Evolutionary conservation across 2,329 filamentous ascomycete species (phyloP).

Genomic region (Phyllosticta citrichinensis): DNA sequence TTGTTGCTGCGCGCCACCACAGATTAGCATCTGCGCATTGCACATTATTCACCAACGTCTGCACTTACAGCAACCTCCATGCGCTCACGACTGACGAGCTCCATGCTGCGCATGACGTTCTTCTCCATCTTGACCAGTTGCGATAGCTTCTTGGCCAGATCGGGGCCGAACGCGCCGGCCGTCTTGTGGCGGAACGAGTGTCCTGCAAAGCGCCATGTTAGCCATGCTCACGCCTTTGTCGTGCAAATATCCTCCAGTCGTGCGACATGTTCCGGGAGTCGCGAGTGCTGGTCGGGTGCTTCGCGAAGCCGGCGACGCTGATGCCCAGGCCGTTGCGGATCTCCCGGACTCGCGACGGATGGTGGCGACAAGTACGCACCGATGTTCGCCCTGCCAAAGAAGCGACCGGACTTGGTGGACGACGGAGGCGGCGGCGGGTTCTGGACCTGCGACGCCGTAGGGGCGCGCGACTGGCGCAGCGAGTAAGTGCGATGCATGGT

Average conservation of each 20-base stretch:
- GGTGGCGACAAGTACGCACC: constrained; percentile 48
- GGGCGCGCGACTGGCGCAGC: constrained; percentile 94
- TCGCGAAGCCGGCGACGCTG: not conserved
- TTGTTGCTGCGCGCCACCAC: constrained; percentile 63
- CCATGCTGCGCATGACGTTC: constrained; percentile 98
- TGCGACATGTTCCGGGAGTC: not conserved
- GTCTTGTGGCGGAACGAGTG: constrained; percentile 64
- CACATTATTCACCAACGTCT: not conserved
- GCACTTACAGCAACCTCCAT: constrained; percentile 92
- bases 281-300: not conserved
- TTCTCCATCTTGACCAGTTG: constrained; percentile 99
- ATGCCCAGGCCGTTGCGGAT: not conserved
- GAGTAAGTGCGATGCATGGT: constrained; percentile 97
- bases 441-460: constrained; percentile 83
- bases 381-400: constrained; percentile 79
- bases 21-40: not conserved
- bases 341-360: not conserved
- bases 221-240: not conserved
- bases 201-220: constrained; percentile 37
- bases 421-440: constrained; percentile 89
- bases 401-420: constrained; percentile 77
- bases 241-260: not conserved
- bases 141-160: constrained; percentile 94
- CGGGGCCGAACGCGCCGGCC: constrained; percentile 69
- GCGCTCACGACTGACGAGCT: constrained; percentile 85